Evolutionary conservation across 2,329 filamentous ascomycete species (phyloP), one percentile per base, ranked within the genome.

Genomic region (Colletotrichum incanum): DNA sequence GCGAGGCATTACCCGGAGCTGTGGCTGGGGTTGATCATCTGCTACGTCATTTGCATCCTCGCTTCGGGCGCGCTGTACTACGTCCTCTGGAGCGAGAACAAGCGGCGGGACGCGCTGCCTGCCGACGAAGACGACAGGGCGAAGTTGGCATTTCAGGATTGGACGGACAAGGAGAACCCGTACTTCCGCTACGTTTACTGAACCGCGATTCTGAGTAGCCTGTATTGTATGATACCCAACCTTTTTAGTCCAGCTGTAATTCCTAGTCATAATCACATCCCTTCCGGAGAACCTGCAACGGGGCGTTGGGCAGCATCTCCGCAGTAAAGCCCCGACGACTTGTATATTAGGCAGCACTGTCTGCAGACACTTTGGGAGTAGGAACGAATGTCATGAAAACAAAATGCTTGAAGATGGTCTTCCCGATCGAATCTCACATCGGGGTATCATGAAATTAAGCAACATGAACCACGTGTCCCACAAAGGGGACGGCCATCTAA

Each of bases 121-220:
- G 76, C 89, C 8, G 87, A 93, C 74, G 89, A 93, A 73, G 79
- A 82, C 18, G 91, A 93, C 76, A 84, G 90, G 63, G 92, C 89
- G 58, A 89, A 89, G 74, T 77, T 92, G 63, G 91, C 91, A 0
- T 94, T 93, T 71, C 86, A 89, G 65, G 91, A 93, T 77, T 79
- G 93, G 74, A 93, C 92, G 0, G 92, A 93, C 75, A 90, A 89
- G 78, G 84, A 93, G 79, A 93, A 93, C 75, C 86, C 86, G 1
- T 91, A 91, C 77, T 93, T 93, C 75, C 83, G 86, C 76, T 93
- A 93, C 74, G 88, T 86, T 5, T 74, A 72, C 49, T 74, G 11
- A 50, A n/a, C 12, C 28, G 6, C 9, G 14, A 28, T 3, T 2
- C 16, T 0, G 8, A 0, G 0, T 7, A 18, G 26, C 23, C 9